A percentile compares a stretch with the other conserved stretches of the same genome.
Conservation (phyloP, 495 filamentous ascomycete genomes). For the Penicillium taxi region DNA sequence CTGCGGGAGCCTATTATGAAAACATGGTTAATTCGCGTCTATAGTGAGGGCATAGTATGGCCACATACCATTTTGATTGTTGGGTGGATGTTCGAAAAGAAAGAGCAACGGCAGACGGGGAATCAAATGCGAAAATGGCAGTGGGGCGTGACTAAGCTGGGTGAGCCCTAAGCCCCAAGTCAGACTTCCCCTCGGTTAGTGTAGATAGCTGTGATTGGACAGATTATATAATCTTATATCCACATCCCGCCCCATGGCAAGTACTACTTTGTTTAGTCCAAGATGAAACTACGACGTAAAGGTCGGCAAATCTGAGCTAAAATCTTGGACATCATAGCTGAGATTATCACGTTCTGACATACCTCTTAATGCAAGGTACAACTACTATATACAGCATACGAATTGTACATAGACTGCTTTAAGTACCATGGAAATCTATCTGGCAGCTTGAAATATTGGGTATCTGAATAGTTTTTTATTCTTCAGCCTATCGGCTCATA, state of each 20-base stretch:
- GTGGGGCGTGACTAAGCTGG: constrained; percentile 39
- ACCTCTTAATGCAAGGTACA: no score
- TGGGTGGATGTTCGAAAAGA: constrained; percentile 41
- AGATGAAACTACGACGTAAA: no score
- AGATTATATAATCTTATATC: no score
- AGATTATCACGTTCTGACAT: no score
- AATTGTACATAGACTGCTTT: no score
- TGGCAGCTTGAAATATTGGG: no score
- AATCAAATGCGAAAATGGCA: constrained; percentile 41
- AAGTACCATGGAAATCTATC: no score
- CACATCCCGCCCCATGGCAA: no score
- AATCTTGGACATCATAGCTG: no score
- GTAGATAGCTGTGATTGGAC: constrained; percentile 7
- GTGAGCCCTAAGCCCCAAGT: constrained; percentile 38
- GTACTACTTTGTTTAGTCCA: no score
- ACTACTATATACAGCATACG: no score
- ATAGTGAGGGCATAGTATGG: constrained; percentile 1
- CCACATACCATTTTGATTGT: constrained; percentile 46
- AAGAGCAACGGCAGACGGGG: constrained; percentile 26
- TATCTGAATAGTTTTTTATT: background rate
- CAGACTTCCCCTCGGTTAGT: constrained; percentile 17
- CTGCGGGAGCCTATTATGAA: constrained; percentile 59
- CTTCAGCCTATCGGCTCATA: constrained; percentile 7
- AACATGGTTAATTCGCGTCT: constrained; percentile 16
- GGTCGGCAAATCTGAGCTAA: no score